A percentile compares a stretch with the other conserved stretches of the same genome.
These are phyloP conservation scores for Lepidium africanum DNA, from an alignment of 345 rosid genomes.

Conservation along the genomic window DNA sequence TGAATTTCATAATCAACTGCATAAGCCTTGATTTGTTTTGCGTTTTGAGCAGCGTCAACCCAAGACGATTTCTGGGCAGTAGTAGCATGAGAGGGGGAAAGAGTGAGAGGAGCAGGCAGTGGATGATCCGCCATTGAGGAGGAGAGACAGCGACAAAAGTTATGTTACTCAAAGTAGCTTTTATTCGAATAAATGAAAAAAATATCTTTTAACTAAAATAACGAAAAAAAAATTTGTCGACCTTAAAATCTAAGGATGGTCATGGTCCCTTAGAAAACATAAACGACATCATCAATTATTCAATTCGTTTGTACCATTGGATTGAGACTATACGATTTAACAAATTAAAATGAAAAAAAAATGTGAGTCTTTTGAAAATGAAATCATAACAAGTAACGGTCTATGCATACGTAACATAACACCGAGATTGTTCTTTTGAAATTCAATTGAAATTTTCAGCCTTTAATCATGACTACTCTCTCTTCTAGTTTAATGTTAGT, in stretches of 20 bases:
- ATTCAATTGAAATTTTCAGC: neutral
- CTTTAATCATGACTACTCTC: neutral
- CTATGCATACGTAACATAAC: constrained; percentile 5
- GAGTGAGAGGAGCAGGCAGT: no score
- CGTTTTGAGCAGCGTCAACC: no score
- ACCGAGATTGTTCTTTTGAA: neutral
- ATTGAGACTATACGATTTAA: neutral
- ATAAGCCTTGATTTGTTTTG: no score
- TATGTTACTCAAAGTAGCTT: no score
- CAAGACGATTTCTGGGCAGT: no score
- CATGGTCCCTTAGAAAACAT: neutral
- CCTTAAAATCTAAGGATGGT: neutral
- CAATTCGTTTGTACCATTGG: neutral
- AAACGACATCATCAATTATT: neutral
- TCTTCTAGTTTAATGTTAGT: neutral
- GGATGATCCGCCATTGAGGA: no score
- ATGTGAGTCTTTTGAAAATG: neutral
- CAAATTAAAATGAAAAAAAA: neutral
- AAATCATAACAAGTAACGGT: neutral
- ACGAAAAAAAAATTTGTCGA: neutral
- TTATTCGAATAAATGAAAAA: neutral
- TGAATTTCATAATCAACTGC: no score
- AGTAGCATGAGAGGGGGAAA: no score
- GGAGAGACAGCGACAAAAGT: no score
- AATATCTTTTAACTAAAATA: no score